Conservation (phyloP, 495 filamentous ascomycete species). For the Tuber magnatum region DNA sequence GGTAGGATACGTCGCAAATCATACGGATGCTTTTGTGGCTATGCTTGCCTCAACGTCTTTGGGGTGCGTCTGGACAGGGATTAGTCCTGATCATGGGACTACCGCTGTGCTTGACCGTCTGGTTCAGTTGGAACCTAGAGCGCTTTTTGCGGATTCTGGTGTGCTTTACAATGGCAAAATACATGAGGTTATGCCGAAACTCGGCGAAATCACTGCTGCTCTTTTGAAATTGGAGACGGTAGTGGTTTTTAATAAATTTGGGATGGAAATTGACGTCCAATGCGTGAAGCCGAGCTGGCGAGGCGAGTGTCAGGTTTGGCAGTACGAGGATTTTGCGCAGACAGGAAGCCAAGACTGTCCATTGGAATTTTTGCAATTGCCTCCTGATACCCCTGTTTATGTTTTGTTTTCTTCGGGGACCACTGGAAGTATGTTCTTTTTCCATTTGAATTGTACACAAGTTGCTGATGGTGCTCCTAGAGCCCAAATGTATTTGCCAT, state of each 20-base stretch:
- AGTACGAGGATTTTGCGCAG: constrained; percentile 50
- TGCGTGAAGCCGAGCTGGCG: constrained; percentile 42
- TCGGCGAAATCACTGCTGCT: constrained; percentile 58
- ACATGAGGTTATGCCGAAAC: constrained; percentile 64
- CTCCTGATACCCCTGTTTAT: constrained; percentile 78
- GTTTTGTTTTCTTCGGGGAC: constrained; percentile 84
- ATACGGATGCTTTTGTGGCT: constrained; percentile 72
- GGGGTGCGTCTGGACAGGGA: constrained; percentile 84
- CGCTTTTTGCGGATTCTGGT: constrained; percentile 80
- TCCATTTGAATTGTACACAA: neutral
- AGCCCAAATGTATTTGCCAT: constrained; percentile 89
- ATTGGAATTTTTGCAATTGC: constrained; percentile 64
- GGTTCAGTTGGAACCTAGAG: constrained; percentile 68
- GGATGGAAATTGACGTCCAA: constrained; percentile 33
- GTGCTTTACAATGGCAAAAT: constrained; percentile 82
- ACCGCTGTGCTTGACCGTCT: constrained; percentile 75
- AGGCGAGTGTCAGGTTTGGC: constrained; percentile 42
- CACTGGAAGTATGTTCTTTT: constrained; percentile 52
- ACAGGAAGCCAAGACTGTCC: constrained; percentile 45
- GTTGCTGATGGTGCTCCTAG: constrained; percentile 11
- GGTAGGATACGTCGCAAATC: constrained; percentile 75
- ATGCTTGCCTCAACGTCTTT: constrained; percentile 74
- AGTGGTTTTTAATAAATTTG: constrained; percentile 59
- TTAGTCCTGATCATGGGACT: constrained; percentile 50
- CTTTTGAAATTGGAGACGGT: constrained; percentile 58